Evolutionary conservation across 371 early-diverging fungal genomes (phyloP), one percentile per base, ranked within the genome.

Genomic region (Syncephalis plumigaleata): DNA sequence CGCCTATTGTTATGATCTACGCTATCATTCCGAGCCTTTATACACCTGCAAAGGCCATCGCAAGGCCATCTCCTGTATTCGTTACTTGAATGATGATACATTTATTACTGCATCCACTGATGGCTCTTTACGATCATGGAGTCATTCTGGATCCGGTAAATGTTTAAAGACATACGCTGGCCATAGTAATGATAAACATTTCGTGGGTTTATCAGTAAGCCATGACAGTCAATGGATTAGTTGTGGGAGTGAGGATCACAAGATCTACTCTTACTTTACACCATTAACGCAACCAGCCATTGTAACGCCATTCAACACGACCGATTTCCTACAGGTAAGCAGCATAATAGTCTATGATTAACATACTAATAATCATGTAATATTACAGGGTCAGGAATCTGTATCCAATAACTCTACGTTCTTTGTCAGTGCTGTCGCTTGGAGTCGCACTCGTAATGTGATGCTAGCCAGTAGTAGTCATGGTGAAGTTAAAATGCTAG

Each of bases 111-210:
- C 90, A 38, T 91, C 91, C 9, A 93, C 87, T 0, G 93, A 93
- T 55, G 82, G 79, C 56, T 86, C 84, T 3, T 70, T 93, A 21
- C 80, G 81, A 52, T 65, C 83, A 25, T 93, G 93, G 93, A 67
- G 31, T 31, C 31, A 31, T 31, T 31, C 31, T 31, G 31, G 11
- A 31, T 31, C 31, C 7, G 31, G 31, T 11, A 31, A 31, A 31
- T 31, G 31, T 31, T 11, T 31, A 8, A 60, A 84, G 24, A 79
- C 84, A 2, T 94, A 67, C 55, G 55, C 64, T 4, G 92, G 92
- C 4, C 94, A 94, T 57, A 51, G 63, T 21, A 94, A 94, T 55
- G 91, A 88, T 53, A 89, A 86, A 67, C 90, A 91, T 66, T 94
- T 94, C 81, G 94, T 91, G 7, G 94, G 94, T 1, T 60, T 91